Conservation (phyloP, 2,329 filamentous ascomycete genomes). For the Phialemonium atrogriseum region DNA sequence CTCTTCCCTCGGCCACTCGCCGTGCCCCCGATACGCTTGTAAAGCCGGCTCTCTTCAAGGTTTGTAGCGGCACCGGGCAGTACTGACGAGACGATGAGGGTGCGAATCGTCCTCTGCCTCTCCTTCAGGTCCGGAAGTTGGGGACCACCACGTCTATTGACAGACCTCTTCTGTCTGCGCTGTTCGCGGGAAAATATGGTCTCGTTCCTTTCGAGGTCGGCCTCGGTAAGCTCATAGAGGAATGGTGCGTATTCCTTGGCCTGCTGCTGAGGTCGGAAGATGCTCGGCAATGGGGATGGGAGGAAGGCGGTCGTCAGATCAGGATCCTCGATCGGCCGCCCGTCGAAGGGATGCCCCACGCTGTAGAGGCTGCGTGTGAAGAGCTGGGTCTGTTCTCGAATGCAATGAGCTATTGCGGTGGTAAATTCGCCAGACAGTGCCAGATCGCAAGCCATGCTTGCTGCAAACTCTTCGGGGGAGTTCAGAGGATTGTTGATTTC, state of each 20-base stretch:
- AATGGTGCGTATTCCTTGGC: conserved; percentile 93
- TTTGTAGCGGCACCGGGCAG: conserved; percentile 76
- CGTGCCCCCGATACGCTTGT: conserved; percentile 62
- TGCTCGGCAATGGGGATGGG: conserved; percentile 69
- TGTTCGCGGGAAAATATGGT: conserved; percentile 91
- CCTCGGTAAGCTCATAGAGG: conserved; percentile 87
- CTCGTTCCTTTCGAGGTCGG: conserved; percentile 83
- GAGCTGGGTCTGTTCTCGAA: conserved; percentile 89
- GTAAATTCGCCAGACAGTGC: conserved; percentile 92
- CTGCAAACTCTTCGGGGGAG: conserved; percentile 88
- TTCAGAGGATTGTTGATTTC: conserved; percentile 94
- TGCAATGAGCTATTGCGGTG: conserved; percentile 95
- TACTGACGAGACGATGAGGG: conserved; percentile 84
- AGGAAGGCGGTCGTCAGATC: conserved; percentile 82
- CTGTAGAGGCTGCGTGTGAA: conserved; percentile 93
- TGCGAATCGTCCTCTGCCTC: conserved; percentile 84
- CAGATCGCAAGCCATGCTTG: conserved; percentile 80
- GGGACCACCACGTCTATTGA: conserved; percentile 87
- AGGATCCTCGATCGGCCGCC: conserved; percentile 82
- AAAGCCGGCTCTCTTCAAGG: conserved; percentile 79
- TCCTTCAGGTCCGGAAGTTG: conserved; percentile 95
- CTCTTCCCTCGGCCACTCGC: conserved; percentile 43
- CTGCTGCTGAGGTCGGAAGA: conserved; percentile 85
- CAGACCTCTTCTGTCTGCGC: conserved; percentile 86
- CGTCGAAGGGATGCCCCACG: conserved; percentile 90